phyloP scores from a whole-genome alignment of 495 filamentous ascomycete genomes.

The Letharia columbiana region DNA sequence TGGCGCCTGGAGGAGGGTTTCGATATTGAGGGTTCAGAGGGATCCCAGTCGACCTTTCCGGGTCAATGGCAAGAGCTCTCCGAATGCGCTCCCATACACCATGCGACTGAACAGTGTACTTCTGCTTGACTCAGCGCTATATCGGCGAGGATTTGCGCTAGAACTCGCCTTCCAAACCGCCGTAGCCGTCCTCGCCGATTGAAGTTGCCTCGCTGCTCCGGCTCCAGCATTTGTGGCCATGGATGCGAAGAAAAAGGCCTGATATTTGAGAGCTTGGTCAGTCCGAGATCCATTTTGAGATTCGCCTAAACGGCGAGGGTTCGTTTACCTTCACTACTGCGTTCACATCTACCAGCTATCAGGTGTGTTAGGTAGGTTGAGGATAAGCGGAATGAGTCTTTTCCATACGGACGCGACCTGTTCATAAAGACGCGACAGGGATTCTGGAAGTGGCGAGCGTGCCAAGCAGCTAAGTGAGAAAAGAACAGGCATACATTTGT shows the following conservation, averaged over 20 bases:
- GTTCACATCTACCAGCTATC: background rate
- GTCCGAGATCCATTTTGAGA: background rate
- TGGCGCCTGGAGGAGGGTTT: slow-evolving; percentile 72
- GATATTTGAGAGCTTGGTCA: background rate
- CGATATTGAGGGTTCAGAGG: slow-evolving; percentile 91
- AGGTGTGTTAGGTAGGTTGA: background rate
- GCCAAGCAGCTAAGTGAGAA: too few species aligned
- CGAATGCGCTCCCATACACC: slow-evolving; percentile 86
- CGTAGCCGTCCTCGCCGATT: slow-evolving; percentile 16
- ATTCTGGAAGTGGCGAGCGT: background rate
- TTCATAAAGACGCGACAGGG: background rate
- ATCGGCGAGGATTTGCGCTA: background rate
- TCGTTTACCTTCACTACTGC: background rate
- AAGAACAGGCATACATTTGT: background rate
- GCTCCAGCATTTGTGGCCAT: slow-evolving; percentile 27
- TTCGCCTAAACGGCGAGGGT: background rate
- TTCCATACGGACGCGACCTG: background rate
- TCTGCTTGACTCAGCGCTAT: slow-evolving; percentile 44
- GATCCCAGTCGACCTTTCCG: slow-evolving; percentile 81
- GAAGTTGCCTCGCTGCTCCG: slow-evolving; percentile 24
- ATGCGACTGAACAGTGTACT: slow-evolving; percentile 91
- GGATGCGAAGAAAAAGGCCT: background rate
- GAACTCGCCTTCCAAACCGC: slow-evolving; percentile 23
- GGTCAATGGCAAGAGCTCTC: slow-evolving; percentile 67
- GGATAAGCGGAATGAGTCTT: background rate